A percentile compares a stretch with the other conserved stretches of the same genome.
Evolutionary conservation across 2,329 filamentous ascomycete genomes (phyloP).

Genomic region (Penicillium sp.): DNA sequence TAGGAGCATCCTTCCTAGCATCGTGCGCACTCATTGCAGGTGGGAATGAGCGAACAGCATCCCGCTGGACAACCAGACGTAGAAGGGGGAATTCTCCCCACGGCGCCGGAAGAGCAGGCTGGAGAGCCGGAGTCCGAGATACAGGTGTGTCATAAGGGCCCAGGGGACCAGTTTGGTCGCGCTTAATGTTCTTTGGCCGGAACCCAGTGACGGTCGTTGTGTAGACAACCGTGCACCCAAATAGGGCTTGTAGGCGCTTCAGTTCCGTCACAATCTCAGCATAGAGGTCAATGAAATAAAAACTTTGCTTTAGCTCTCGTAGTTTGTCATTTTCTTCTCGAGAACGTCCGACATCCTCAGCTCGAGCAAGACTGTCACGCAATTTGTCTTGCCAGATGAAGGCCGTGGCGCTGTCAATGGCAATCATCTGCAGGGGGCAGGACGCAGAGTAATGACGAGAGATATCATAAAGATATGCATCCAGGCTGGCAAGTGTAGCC

Average conservation of each 20-base stretch:
- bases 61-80: constrained; percentile 38
- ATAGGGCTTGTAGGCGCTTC: constrained; percentile 36
- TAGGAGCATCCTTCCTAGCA: constrained; percentile 35
- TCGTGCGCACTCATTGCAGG: constrained; percentile 33
- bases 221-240: constrained; percentile 42
- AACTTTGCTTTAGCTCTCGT: constrained; percentile 28
- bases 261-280: constrained; percentile 30
- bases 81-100: constrained; percentile 42
- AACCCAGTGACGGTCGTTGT: constrained; percentile 32
- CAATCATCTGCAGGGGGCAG: constrained; percentile 50
- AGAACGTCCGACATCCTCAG: constrained; percentile 37
- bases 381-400: constrained; percentile 57
- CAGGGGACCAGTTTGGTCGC: constrained; percentile 4
- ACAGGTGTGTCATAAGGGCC: constrained; percentile 18
- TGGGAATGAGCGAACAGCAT: constrained; percentile 37
- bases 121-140: constrained; percentile 29
- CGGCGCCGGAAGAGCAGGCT: constrained; percentile 36
- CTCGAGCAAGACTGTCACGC: constrained; percentile 44
- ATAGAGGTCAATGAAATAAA: constrained; percentile 34
- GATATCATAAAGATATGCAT: constrained; percentile 50
- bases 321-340: constrained; percentile 29
- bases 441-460: constrained; percentile 47
- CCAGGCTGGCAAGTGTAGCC: constrained; percentile 49
- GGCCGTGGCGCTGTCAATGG: constrained; percentile 56
- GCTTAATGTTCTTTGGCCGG: constrained; percentile 3